Conservation (phyloP, 78 protist genomes). For the Chrysochromulina parva region DNA sequence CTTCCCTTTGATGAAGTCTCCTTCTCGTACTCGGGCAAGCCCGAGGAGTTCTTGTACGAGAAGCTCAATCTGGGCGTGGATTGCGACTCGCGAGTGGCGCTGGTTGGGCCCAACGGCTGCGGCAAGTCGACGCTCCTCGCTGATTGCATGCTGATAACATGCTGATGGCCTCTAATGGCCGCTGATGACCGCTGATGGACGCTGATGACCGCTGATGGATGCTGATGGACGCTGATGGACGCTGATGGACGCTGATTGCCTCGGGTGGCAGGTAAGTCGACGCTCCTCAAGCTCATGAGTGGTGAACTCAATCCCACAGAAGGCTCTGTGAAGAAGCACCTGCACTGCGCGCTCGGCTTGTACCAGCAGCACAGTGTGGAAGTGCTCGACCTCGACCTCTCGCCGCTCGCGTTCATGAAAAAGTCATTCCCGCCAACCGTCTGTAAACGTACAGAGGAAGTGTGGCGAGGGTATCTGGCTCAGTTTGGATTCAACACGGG, state of each 20-base stretch:
- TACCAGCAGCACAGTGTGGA: conserved; percentile 50
- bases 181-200: conserved; percentile 55
- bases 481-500: not conserved
- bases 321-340: conserved; percentile 68
- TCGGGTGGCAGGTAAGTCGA: conserved; percentile 53
- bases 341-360: conserved; percentile 69
- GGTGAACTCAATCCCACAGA: conserved; percentile 66
- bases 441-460: not conserved
- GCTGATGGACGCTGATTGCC: conserved; percentile 78
- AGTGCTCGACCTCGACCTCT: conserved; percentile 33
- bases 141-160: too few species aligned
- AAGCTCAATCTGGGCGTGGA: conserved; percentile 80
- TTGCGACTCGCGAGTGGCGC: conserved; percentile 80
- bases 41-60: conserved; percentile 70
- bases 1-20: conserved; percentile 69
- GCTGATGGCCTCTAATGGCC: not conserved
- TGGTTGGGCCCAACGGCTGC: conserved; percentile 71
- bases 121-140: conserved; percentile 54
- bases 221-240: not conserved
- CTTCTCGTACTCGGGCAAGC: conserved; percentile 84
- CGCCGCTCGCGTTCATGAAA: conserved; percentile 69
- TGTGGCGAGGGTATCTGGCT: not conserved
- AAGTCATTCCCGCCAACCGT: not conserved
- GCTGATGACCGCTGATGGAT: conserved; percentile 73
- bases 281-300: conserved; percentile 28